Conservation (phyloP, 2,329 filamentous ascomycete genomes). For the Camptophora hylomeconis region DNA sequence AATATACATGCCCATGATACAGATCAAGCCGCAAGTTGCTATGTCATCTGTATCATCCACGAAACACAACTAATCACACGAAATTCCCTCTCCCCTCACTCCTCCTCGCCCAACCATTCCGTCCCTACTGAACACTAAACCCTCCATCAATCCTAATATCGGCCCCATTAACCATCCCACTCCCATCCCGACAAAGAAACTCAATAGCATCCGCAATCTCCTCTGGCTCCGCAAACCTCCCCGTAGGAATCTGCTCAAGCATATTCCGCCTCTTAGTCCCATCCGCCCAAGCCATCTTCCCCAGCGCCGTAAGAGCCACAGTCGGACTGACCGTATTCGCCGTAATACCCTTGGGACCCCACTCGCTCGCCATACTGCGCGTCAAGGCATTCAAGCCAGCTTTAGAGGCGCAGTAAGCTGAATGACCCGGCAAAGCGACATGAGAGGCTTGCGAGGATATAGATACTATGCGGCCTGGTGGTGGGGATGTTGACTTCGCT, state of each 20-base stretch:
- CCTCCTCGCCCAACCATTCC: too few relatives aligned
- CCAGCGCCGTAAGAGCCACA: slow-evolving; percentile 34
- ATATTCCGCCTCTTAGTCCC: slow-evolving; percentile 23
- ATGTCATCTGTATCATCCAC: too few relatives aligned
- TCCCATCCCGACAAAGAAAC: slow-evolving; percentile 29
- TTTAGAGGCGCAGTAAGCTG: slow-evolving; percentile 37
- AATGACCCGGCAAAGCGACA: slow-evolving; percentile 32
- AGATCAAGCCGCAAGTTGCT: too few relatives aligned
- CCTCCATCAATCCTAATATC: slow-evolving; percentile 29
- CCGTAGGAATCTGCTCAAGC: slow-evolving; percentile 26
- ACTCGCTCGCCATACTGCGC: slow-evolving; percentile 34
- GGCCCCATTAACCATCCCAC: slow-evolving; percentile 29
- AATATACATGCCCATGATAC: too few relatives aligned
- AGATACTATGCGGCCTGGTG: slow-evolving; percentile 32
- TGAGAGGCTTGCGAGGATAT: slow-evolving; percentile 36
- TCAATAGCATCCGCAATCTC: slow-evolving; percentile 28
- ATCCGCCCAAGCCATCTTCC: slow-evolving; percentile 30
- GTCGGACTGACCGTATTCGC: slow-evolving; percentile 34
- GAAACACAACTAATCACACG: too few relatives aligned
- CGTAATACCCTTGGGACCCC: slow-evolving; percentile 33
- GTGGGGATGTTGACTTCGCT: slow-evolving; percentile 14
- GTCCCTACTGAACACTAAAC: too few relatives aligned
- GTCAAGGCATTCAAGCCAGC: slow-evolving; percentile 32
- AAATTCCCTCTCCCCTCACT: too few relatives aligned
- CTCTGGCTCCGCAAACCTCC: slow-evolving; percentile 26